Conservation (phyloP, 371 early-diverging fungal genomes). For the Fennellomyces sp. region DNA sequence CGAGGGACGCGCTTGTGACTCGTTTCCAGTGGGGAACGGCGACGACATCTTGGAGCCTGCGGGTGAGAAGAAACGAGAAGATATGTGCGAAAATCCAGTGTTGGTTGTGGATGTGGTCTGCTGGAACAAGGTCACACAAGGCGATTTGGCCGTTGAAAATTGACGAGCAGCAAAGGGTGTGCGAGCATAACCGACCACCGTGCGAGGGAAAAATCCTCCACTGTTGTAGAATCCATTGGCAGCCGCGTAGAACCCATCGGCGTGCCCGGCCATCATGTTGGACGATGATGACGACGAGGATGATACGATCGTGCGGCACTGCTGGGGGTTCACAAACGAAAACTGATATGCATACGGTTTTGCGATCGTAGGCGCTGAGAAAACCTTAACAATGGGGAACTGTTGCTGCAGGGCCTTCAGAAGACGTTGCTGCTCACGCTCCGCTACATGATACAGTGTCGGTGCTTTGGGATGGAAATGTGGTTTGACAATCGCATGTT, state of each 20-base stretch:
- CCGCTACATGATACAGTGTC: conserved; percentile 9
- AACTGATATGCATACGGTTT: conserved; percentile 5
- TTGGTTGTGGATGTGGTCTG: conserved; percentile 2
- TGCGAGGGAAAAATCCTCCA: conserved; percentile 15
- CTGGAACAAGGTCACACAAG: conserved; percentile 17
- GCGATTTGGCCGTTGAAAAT: conserved; percentile 13
- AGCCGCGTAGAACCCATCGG: conserved; percentile 6
- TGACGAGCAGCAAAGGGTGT: conserved; percentile 17
- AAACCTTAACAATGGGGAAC: conserved; percentile 24
- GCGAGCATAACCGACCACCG: conserved; percentile 15
- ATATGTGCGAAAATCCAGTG: conserved; percentile 19
- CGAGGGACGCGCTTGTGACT: conserved; percentile 10
- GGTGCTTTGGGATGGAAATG: conserved; percentile 16
- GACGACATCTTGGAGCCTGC: conserved; percentile 18
- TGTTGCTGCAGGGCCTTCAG: conserved; percentile 17
- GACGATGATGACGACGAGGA: conserved; percentile 2
- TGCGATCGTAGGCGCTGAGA: conserved; percentile 14
- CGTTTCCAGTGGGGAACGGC: conserved; percentile 5
- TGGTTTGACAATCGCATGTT: background rate
- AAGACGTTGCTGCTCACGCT: conserved; percentile 15
- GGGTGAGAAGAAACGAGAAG: conserved; percentile 23
- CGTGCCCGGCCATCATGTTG: background rate
- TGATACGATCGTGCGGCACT: conserved; percentile 17
- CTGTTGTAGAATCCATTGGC: conserved; percentile 5
- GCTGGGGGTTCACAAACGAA: conserved; percentile 16